phyloP scores from a whole-genome alignment of 2,329 filamentous ascomycete genomes.

The Metarhizium robertsii region DNA sequence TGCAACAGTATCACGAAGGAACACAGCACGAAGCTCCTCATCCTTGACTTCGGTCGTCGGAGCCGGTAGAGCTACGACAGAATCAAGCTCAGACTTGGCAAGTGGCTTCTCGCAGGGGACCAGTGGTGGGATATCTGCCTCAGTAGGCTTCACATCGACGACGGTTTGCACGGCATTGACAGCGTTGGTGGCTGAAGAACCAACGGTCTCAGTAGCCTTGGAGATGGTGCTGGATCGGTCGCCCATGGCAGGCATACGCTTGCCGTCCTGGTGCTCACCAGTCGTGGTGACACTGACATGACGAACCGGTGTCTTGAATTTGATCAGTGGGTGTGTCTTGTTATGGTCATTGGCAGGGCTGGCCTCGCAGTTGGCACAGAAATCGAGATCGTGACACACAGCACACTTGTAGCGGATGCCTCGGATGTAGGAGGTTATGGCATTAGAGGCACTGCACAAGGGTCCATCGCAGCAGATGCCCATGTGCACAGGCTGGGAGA shows the following conservation, averaged over 20 bases:
- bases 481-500: constrained; percentile 47
- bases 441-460: constrained; percentile 56
- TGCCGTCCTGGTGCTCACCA: constrained; percentile 63
- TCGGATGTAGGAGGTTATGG: constrained; percentile 60
- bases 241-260: constrained; percentile 59
- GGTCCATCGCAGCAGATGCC: constrained; percentile 95
- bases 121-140: constrained; percentile 16
- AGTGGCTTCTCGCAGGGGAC: constrained; percentile 5
- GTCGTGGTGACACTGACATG: constrained; percentile 80
- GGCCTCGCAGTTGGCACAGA: constrained; percentile 90
- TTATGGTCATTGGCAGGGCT: constrained; percentile 79
- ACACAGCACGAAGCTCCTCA: constrained; percentile 42
- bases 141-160: constrained; percentile 59
- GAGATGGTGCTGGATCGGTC: constrained; percentile 41
- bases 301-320: constrained; percentile 88
- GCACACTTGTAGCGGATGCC: constrained; percentile 95
- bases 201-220: constrained; percentile 36
- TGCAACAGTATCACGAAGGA: constrained; percentile 65
- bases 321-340: constrained; percentile 92
- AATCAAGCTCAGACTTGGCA: constrained; percentile 8
- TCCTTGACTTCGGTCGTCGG: constrained; percentile 15
- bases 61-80: constrained; percentile 4
- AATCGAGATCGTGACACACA: constrained; percentile 89
- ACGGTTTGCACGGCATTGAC: constrained; percentile 58
- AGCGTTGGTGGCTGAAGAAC: constrained; percentile 36